Evolutionary conservation across 345 rosid genomes (phyloP).

Genomic region (Gossypium anomalum): DNA sequence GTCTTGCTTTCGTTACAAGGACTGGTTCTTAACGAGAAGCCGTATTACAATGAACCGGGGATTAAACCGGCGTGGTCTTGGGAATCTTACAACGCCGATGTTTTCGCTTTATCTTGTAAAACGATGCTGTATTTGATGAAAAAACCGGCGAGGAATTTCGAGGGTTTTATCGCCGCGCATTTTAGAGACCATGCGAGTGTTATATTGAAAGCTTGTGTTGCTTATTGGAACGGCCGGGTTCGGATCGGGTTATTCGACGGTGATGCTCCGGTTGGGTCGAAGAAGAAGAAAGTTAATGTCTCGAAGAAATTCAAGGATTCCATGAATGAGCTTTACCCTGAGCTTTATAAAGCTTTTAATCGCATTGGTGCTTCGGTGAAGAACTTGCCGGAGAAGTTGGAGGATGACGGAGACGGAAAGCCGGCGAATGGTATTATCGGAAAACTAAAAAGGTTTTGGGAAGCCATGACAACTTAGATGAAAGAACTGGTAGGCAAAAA

Average conservation of each 20-base stretch:
- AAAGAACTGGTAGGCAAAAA: neutral
- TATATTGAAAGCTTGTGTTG: constrained; percentile 15
- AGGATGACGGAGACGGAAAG: neutral
- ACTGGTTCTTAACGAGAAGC: constrained; percentile 5
- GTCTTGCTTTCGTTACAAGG: constrained; percentile 20
- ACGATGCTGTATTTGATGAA: constrained; percentile 5
- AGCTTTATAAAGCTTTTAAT: constrained; percentile 6
- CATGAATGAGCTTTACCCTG: neutral
- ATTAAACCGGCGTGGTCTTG: neutral
- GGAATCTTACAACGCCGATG: constrained; percentile 2
- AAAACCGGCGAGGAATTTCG: constrained; percentile 18
- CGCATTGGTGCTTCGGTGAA: neutral
- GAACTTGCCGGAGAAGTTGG: neutral
- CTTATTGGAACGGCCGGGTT: neutral
- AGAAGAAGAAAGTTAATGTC: neutral
- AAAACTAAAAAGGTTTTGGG: neutral
- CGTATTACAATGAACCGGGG: constrained; percentile 18
- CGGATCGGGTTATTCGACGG: constrained; percentile 7
- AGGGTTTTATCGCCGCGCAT: neutral
- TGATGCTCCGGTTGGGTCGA: neutral
- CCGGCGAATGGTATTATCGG: neutral
- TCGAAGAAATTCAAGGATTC: neutral
- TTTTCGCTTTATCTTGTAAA: constrained; percentile 12
- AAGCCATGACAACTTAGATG: neutral
- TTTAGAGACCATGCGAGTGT: neutral